These are phyloP conservation scores for Ramaria rubella DNA, from an alignment of 768 basidiomycete genomes.

Conservation along the genomic window DNA sequence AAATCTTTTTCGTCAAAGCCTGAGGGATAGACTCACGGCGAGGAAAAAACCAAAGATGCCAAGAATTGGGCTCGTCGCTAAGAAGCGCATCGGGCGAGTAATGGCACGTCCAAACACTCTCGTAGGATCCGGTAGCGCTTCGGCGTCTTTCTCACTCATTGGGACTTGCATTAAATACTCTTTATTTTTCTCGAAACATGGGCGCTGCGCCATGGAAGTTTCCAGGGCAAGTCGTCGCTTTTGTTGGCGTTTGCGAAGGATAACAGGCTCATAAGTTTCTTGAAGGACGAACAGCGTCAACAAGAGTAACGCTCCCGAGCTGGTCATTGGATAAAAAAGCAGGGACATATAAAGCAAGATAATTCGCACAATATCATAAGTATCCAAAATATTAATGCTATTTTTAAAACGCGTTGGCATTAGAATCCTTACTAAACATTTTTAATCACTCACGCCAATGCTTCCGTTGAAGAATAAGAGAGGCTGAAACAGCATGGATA, in stretches of 20 bases:
- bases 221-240: background rate
- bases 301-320: background rate
- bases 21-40: slow-evolving; percentile 1
- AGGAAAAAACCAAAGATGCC: slow-evolving; percentile 1
- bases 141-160: background rate
- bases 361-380: slow-evolving; percentile 3
- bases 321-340: background rate
- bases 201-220: too few relatives aligned
- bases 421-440: background rate
- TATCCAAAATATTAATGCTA: slow-evolving; percentile 9
- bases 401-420: background rate
- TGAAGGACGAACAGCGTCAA: background rate
- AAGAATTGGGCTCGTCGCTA: slow-evolving; percentile 7
- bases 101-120: slow-evolving; percentile 3
- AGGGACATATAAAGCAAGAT: background rate
- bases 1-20: too few relatives aligned
- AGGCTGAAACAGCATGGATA: background rate
- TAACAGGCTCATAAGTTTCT: slow-evolving; percentile 10
- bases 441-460: slow-evolving; percentile 1
- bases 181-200: background rate
- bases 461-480: slow-evolving; percentile 1
- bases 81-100: slow-evolving; percentile 7
- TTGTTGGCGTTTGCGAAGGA: background rate
- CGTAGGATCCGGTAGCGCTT: background rate
- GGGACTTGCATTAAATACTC: background rate